Percentiles rank a stretch among this genome's conserved stretches.
Evolutionary conservation across 164 flowering plant genomes (phyloP).

Genomic region (Piper longum): DNA sequence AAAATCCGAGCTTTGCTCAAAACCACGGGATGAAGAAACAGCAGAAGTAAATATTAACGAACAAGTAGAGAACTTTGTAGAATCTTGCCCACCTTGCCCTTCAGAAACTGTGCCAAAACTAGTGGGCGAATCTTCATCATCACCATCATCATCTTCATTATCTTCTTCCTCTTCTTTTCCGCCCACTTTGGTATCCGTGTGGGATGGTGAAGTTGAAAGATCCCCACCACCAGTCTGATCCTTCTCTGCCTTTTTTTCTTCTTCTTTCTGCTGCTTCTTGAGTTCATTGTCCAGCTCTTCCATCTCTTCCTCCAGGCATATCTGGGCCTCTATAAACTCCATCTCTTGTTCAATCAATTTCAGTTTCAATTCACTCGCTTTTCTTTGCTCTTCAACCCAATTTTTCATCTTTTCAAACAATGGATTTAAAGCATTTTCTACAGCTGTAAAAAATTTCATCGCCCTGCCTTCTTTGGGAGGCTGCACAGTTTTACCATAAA

Average conservation of each 20-base stretch:
- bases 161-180: conserved; percentile 40
- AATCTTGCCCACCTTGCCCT: conserved; percentile 13
- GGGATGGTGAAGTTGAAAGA: conserved; percentile 6
- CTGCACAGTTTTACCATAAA: conserved; percentile 35
- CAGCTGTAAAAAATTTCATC: conserved; percentile 18
- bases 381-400: conserved; percentile 65
- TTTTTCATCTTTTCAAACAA: conserved; percentile 34
- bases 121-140: conserved; percentile 43
- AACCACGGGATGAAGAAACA: conserved; percentile 19
- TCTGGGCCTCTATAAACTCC: conserved; percentile 59
- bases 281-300: conserved; percentile 63
- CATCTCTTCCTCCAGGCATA: conserved; percentile 47
- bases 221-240: conserved; percentile 27
- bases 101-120: conserved; percentile 57
- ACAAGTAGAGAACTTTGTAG: conserved; percentile 39
- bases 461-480: conserved; percentile 16
- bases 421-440: conserved; percentile 27
- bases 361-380: conserved; percentile 34
- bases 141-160: conserved; percentile 39
- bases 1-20: conserved; percentile 2
- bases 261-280: conserved; percentile 47
- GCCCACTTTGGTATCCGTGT: conserved; percentile 15
- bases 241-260: conserved; percentile 37
- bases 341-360: conserved; percentile 46
- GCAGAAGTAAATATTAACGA: conserved; percentile 57